Conservation (phyloP, 768 basidiomycete genomes). For the Coprinopsis marcescibilis region DNA sequence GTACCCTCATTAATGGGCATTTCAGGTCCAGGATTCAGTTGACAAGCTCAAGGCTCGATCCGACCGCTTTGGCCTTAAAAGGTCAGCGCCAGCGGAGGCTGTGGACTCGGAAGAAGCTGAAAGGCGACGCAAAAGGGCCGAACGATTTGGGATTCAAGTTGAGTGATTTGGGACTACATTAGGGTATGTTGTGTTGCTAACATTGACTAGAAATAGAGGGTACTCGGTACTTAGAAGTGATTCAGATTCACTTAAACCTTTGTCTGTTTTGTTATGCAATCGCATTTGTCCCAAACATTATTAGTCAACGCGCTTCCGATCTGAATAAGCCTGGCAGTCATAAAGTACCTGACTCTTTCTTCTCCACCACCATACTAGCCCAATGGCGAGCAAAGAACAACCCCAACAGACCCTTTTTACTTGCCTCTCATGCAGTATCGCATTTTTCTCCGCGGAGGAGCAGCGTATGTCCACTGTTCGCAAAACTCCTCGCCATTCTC, state of each 20-base stretch:
- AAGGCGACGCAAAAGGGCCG: slow-evolving; percentile 55
- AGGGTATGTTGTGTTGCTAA: too few species aligned
- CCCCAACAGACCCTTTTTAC: slow-evolving; percentile 53
- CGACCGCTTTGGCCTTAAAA: slow-evolving; percentile 49
- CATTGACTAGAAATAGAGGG: too few species aligned
- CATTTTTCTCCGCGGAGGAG: slow-evolving; percentile 74
- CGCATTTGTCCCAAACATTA: background rate
- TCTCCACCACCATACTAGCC: slow-evolving; percentile 10
- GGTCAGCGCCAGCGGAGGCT: slow-evolving; percentile 30
- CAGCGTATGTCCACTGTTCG: slow-evolving; percentile 54
- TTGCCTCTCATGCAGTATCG: slow-evolving; percentile 88
- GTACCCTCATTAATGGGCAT: background rate
- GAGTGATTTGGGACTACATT: too few species aligned
- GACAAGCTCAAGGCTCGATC: slow-evolving; percentile 48
- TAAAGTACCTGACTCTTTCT: slow-evolving; percentile 2
- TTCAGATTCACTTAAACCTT: background rate
- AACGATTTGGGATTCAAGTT: slow-evolving; percentile 44
- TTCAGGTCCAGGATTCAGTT: slow-evolving; percentile 40
- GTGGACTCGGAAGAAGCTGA: slow-evolving; percentile 56
- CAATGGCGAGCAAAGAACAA: slow-evolving; percentile 25
- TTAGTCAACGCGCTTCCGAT: too few species aligned
- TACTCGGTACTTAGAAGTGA: too few species aligned
- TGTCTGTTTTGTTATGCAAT: slow-evolving; percentile 1
- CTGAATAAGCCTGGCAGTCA: background rate
- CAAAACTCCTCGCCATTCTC: slow-evolving; percentile 3